Conservation (phyloP, 345 rosid species). For the Brassica carinata region DNA sequence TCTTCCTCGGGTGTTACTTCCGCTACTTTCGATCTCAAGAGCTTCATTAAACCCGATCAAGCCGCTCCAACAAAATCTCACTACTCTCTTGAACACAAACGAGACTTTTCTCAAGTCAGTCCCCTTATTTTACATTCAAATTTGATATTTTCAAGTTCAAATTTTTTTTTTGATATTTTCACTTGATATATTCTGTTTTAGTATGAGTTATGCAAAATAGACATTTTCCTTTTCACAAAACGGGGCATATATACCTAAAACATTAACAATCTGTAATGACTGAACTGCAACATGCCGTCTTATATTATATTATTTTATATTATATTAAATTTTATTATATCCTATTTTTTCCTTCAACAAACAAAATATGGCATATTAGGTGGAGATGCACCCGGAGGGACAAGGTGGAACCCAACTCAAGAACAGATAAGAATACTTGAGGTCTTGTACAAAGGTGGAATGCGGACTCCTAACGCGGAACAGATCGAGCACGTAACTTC, state of each 20-base stretch:
- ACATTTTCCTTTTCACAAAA: background rate
- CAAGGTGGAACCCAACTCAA: slow-evolving; percentile 98
- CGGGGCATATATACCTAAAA: background rate
- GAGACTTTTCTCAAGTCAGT: slow-evolving; percentile 51
- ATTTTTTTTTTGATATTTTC: background rate
- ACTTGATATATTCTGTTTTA: background rate
- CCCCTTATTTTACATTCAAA: background rate
- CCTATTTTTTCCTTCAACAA: background rate
- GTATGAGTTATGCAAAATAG: background rate
- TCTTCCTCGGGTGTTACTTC: slow-evolving; percentile 42
- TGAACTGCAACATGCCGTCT: background rate
- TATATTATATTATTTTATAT: background rate
- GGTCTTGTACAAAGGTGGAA: slow-evolving; percentile 84
- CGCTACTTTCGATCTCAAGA: slow-evolving; percentile 61
- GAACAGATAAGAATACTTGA: slow-evolving; percentile 94
- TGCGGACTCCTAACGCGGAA: slow-evolving; percentile 92
- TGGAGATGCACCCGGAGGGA: slow-evolving; percentile 92
- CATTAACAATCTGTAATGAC: background rate
- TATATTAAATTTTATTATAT: background rate
- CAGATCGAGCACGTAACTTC: slow-evolving; percentile 90
- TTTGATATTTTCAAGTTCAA: no score
- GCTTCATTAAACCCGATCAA: slow-evolving; percentile 73
- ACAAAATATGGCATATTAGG: slow-evolving; percentile 37
- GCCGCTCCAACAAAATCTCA: slow-evolving; percentile 53
- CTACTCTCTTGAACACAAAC: slow-evolving; percentile 49